Base-by-base conservation (phyloP, 176 grass and related monocot species). In the Aechmea fasciata region DNA sequence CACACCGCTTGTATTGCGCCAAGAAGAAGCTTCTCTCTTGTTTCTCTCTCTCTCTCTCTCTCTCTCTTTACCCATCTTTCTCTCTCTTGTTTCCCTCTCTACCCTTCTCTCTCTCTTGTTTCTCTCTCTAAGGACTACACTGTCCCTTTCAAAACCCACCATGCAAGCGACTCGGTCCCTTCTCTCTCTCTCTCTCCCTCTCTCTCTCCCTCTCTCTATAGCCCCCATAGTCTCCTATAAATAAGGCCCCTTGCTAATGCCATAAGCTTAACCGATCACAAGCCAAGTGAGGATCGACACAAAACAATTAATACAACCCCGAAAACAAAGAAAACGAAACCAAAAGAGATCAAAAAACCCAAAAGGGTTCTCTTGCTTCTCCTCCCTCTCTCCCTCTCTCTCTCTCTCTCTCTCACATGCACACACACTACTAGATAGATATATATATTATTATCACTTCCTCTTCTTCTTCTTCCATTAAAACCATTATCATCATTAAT, bases 11-110 rank as follows among this genome's bases (percentile, higher is more conserved):
- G 29, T 33, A 41, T 41, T 41, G 33, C 33, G 33, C 33, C 67
- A 63, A 59, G 69, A 70, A 69, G 52, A 70, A 69, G 52, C 24
- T 69, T 78, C 66, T 65, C 47, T 78, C 52, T 41, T 65, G 47
- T 67, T 28, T 67, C 25, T 2, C 25, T 26, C 25, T 26, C 25
- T 26, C 25, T 14, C 59, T 78, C 66, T 65, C 63, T 75, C 41
- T 67, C 72, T 65, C 64, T 67, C 72, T 65, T 49, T 0, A 26
- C 50, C n/a, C 64, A 25, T 29, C 66, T 71, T 41, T 71, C 76
- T 50, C 53, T 49, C 47, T 78, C 52, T 41, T 65, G 47, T 67
- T 28, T 67, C 25, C 25, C 25, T 26, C 25, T 26, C 25, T 26
- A 26, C 25, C 25, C 25, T 26, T 26, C 25, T 26, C 63, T 75